Evolutionary conservation across 495 filamentous ascomycete species (phyloP).

Genomic region (Pyronema omphalodes): DNA sequence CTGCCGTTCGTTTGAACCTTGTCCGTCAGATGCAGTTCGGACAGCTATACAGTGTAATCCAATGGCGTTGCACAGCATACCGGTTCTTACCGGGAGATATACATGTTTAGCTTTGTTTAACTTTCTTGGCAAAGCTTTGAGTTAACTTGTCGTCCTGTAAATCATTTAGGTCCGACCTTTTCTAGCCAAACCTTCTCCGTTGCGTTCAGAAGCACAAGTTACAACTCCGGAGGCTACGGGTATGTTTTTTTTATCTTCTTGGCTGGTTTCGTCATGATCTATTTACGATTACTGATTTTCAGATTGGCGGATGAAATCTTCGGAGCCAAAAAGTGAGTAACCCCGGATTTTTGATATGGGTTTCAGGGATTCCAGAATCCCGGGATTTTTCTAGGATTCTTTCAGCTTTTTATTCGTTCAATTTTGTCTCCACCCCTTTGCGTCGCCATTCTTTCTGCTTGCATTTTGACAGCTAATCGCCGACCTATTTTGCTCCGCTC

Average conservation of each 20-base stretch:
- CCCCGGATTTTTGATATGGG: no score
- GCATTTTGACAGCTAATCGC: no score
- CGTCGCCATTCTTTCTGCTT: no score
- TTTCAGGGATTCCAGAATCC: no score
- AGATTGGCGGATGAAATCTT: neutral
- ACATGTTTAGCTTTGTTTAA: neutral
- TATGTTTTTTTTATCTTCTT: neutral
- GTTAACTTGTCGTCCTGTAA: neutral
- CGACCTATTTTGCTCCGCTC: no score
- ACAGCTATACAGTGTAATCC: no score
- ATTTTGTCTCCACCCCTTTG: no score
- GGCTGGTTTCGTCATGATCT: neutral
- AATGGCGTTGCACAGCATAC: no score
- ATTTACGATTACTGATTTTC: neutral
- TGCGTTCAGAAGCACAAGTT: neutral
- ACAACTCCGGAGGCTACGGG: neutral
- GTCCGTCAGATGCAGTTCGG: no score
- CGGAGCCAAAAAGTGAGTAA: neutral
- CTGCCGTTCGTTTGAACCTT: no score
- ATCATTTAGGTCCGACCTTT: constrained; percentile 11
- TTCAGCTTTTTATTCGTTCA: no score
- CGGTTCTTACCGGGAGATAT: neutral
- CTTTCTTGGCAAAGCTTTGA: neutral
- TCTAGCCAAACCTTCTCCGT: constrained; percentile 16
- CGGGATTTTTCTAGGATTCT: no score